Base-by-base conservation (phyloP, 2,329 filamentous ascomycete species). In the Dothideomycetidae sp. region DNA sequence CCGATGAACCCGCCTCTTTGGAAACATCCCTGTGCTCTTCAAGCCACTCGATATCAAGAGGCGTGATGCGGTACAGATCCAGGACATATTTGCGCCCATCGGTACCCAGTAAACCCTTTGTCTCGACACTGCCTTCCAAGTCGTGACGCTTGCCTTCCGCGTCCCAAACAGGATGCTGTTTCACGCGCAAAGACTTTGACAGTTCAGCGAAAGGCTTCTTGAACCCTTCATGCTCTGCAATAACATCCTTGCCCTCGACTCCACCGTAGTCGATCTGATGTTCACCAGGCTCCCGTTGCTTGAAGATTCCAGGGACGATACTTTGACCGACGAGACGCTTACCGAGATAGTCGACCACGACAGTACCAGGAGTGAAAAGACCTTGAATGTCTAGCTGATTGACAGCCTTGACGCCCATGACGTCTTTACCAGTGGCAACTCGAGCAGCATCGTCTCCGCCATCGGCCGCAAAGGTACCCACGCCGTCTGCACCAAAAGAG, bases 261-360 rank as follows among this genome's bases (percentile, higher is more conserved):
- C 88, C 90, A 54, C 90, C 90, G 53, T 98, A 98, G 57, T 98
- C 90, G 49, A 98, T 96, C 60, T 96, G 90, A 61, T 93, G 90
- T 71, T 98, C 90, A 36, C 86, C 90, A 18, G 86, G 84, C 53
- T 96, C 90, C 23, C 88, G 78, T 64, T 96, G 90, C 67, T 94
- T 96, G 71, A 98, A 98, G 53, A 98, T 98, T 42, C 90, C 92
- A 4, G 90, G 90, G 12, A 98, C 90, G 46, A 98, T 94, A 53
- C 86, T 96, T 63, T 98, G 90, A 23, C 84, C 90, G 37, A 98
- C 90, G 50, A 98, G 81, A 46, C 90, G 84, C 69, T 93, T 94
- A 52, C 92, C 90, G 26, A 96, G 73, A 55, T 96, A 98, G 58
- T 98, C 90, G 12, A 96, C 80, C 10, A 98, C 85, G 5, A 96